phyloP scores from a whole-genome alignment of 2,329 filamentous ascomycete genomes.

The Alternaria sp. region DNA sequence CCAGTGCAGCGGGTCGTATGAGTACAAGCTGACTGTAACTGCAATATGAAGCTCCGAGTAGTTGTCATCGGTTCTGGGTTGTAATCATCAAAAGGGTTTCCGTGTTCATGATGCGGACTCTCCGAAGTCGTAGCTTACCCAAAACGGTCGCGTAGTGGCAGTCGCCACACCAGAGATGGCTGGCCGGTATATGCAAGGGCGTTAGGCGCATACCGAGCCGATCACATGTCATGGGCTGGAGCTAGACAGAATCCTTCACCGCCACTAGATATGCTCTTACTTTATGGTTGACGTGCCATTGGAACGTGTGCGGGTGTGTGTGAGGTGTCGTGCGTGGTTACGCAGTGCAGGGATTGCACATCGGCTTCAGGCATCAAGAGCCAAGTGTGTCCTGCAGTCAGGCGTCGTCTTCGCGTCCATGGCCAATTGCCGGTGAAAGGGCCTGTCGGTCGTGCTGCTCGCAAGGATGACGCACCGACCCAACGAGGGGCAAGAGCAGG shows the following conservation, averaged over 20 bases:
- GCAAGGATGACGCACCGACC: constrained; percentile 38
- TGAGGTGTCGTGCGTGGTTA: constrained; percentile 32
- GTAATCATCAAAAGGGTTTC: not conserved
- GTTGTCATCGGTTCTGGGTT: not conserved
- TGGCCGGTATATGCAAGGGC: constrained; percentile 1
- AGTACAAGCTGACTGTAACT: not conserved
- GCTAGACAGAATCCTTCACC: constrained; percentile 28
- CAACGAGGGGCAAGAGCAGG: constrained; percentile 32
- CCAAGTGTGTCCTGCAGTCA: constrained; percentile 29
- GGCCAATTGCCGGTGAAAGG: constrained; percentile 30
- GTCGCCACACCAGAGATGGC: not conserved
- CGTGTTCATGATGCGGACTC: not conserved
- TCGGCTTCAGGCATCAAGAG: constrained; percentile 27
- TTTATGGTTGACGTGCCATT: constrained; percentile 20
- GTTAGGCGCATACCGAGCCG: constrained; percentile 20
- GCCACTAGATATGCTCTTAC: constrained; percentile 22
- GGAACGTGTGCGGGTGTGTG: constrained; percentile 27
- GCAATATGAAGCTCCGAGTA: not conserved
- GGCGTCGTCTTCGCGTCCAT: constrained; percentile 29
- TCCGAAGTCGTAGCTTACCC: not conserved
- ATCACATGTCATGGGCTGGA: constrained; percentile 23
- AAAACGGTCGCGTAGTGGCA: not conserved
- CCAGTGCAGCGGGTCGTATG: constrained; percentile 24
- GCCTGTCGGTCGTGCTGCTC: constrained; percentile 18
- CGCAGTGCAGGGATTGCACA: constrained; percentile 22